Evolutionary conservation across 139 green algal species (phyloP), one percentile per base, ranked within the genome.

Genomic region (Chlorella sp.): DNA sequence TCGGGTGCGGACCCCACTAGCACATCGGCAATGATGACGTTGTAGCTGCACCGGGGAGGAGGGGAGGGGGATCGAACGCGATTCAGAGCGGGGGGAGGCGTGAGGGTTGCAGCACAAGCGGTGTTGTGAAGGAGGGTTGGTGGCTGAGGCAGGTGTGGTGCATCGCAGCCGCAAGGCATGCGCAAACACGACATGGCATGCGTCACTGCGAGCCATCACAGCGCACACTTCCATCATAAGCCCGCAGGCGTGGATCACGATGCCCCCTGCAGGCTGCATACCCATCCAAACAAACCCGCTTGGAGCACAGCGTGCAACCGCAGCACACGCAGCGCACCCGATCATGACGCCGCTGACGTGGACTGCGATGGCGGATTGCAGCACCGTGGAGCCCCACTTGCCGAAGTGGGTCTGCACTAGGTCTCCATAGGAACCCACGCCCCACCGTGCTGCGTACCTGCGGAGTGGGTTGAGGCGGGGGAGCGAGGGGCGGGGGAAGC

Each of bases 351-450:
- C 86, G 43, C 34, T 72, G 19, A 88, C 83, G 48, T 90, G 87
- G 24, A 84, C n/a, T 5, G 84, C 76, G 65, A 90, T 90, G 30
- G 73, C 56, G 44, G 30, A 20, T n/a, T 86, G 83, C 36, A 90
- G 83, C 24, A 79, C 2, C 34, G 36, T 14, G 36, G 69, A 44
- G 34, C 83, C 87, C n/a, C 20, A 43, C 8, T 30, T 28, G 14
- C 87, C 87, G 86, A 90, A 90, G 65, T 85, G 40, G 28, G 16
- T 16, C 26, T 62, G 28, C 11, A 90, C 62, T 65, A 88, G 76
- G 13, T 79, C 56, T 0, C 81, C 68, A 65, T 90, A 90, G 6
- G 76, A 83, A 5, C 28, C 20, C 22, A 51, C 78, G 5, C 40
- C 56, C 17, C 30, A 26, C 14, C 38, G 51, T 2, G 62, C 62